These are phyloP conservation scores for Pseudocercospora pini-densiflorae DNA, from an alignment of 2,329 filamentous ascomycete species.

Conservation along the genomic window DNA sequence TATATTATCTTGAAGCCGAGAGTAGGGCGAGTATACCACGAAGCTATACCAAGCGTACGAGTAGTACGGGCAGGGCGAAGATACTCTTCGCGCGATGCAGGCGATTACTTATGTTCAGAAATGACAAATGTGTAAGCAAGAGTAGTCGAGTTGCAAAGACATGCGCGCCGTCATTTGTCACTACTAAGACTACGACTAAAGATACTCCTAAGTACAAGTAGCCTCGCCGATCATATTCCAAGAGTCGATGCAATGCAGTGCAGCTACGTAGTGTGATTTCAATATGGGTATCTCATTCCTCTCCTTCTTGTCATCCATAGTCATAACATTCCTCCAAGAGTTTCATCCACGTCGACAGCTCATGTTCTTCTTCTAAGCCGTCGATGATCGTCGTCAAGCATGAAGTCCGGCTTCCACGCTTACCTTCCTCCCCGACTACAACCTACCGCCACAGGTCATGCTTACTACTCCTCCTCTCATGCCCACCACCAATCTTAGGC, in stretches of 20 bases:
- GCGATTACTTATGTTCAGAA: too few species aligned
- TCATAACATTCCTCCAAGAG: background rate
- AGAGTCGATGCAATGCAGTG: background rate
- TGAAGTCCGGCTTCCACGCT: slow-evolving; percentile 17
- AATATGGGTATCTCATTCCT: background rate
- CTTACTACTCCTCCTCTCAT: slow-evolving; percentile 38
- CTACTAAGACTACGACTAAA: background rate
- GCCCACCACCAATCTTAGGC: slow-evolving; percentile 33
- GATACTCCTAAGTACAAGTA: background rate
- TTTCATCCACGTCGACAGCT: background rate
- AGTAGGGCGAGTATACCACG: too few species aligned
- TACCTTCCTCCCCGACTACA: background rate
- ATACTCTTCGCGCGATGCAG: too few species aligned
- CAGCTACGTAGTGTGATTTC: background rate
- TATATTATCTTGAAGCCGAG: too few species aligned
- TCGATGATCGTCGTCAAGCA: slow-evolving; percentile 14
- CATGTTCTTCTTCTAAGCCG: too few species aligned
- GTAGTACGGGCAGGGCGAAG: too few species aligned
- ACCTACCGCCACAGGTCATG: slow-evolving; percentile 40
- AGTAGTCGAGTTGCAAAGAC: too few species aligned
- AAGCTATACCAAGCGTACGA: too few species aligned
- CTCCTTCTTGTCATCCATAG: background rate
- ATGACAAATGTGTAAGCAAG: too few species aligned
- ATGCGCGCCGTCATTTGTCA: too few species aligned
- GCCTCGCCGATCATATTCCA: background rate